phyloP scores from a whole-genome alignment of 1,284 basidiomycete species.

The Puccinia polysora region DNA sequence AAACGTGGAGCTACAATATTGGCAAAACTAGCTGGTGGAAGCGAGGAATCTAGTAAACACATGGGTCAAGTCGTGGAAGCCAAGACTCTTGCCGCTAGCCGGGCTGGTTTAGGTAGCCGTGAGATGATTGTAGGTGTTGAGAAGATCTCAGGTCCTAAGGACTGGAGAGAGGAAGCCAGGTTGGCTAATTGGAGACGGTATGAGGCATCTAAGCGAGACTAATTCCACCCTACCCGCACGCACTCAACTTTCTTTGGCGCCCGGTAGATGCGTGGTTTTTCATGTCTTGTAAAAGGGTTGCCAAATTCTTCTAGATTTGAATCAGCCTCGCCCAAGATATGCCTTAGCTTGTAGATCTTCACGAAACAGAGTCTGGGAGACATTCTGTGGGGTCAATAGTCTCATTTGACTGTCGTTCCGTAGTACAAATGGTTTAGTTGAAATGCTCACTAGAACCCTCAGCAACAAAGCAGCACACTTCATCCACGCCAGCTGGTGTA shows the following conservation, averaged over 20 bases:
- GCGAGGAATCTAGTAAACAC: not conserved
- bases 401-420: too few species aligned
- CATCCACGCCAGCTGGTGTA: too few species aligned
- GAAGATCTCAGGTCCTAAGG: slow-evolving; percentile 7
- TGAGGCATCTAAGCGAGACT: not conserved
- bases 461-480: too few species aligned
- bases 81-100: not conserved
- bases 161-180: slow-evolving; percentile 25
- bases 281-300: too few species aligned
- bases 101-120: slow-evolving; percentile 24
- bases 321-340: too few species aligned
- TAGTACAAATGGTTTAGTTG: too few species aligned
- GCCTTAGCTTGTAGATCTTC: too few species aligned
- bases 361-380: too few species aligned
- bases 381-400: too few species aligned
- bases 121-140: slow-evolving; percentile 27
- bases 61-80: slow-evolving; percentile 32
- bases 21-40: slow-evolving; percentile 18
- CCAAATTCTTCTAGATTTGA: too few species aligned
- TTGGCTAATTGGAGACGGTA: slow-evolving; percentile 32
- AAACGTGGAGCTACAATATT: slow-evolving; percentile 12
- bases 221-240: not conserved
- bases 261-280: not conserved
- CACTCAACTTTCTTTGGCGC: not conserved
- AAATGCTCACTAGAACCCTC: too few species aligned